Evolutionary conservation across 345 rosid genomes (phyloP).

Genomic region (Nephelium lappaceum): DNA sequence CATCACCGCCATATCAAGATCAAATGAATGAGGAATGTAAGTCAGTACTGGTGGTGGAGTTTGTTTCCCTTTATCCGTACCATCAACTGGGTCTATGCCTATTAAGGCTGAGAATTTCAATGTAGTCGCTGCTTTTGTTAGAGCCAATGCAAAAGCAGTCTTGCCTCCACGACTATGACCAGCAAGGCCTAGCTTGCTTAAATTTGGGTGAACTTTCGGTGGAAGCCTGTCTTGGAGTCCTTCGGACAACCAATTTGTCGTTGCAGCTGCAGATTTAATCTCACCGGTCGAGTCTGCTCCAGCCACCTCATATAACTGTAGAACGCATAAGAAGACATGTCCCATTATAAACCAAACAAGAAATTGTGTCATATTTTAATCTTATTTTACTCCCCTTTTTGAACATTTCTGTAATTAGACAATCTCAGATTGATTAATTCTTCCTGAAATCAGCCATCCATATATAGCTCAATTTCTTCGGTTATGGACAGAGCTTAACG

Average conservation of each 20-base stretch:
- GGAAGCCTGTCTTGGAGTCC: constrained; percentile 61
- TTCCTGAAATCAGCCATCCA: background rate
- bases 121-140: constrained; percentile 37
- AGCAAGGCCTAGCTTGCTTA: constrained; percentile 60
- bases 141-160: constrained; percentile 71
- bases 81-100: constrained; percentile 89
- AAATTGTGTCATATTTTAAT: background rate
- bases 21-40: constrained; percentile 64
- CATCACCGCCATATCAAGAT: constrained; percentile 59
- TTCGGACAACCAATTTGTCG: constrained; percentile 55
- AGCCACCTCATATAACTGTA: constrained; percentile 64
- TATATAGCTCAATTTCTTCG: background rate
- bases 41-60: constrained; percentile 78
- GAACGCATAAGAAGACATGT: constrained; percentile 6
- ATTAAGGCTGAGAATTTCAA: constrained; percentile 61
- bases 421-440: background rate
- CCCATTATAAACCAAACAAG: background rate
- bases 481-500: background rate
- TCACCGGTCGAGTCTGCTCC: constrained; percentile 71
- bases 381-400: background rate
- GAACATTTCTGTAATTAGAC: background rate
- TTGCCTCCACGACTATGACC: constrained; percentile 97
- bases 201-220: constrained; percentile 50
- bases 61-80: constrained; percentile 66
- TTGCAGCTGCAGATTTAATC: constrained; percentile 58